Percentiles rank a stretch among this genome's conserved stretches.
Evolutionary conservation across 371 early-diverging fungal genomes (phyloP).

Genomic region (Cokeromyces recurvatus): DNA sequence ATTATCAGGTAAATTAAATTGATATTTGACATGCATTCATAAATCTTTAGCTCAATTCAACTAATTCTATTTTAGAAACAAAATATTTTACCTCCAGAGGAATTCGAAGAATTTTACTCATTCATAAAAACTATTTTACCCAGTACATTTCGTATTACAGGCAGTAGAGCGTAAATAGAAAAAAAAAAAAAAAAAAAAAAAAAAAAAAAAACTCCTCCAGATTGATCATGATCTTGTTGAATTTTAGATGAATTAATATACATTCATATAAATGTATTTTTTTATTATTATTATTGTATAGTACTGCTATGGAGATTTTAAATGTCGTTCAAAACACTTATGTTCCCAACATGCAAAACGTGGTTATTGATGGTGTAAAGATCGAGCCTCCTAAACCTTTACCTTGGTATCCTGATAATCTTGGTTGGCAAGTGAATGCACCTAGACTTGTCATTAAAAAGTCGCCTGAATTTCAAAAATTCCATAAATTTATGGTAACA

Average conservation of each 20-base stretch:
- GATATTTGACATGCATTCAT: neutral
- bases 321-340: conserved; percentile 51
- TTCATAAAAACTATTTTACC: conserved; percentile 71
- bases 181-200: too few relatives aligned
- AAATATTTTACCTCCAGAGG: conserved; percentile 74
- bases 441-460: conserved; percentile 71
- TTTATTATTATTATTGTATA: conserved; percentile 1
- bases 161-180: conserved; percentile 68
- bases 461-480: conserved; percentile 67
- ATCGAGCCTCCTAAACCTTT: conserved; percentile 75
- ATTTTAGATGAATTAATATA: too few relatives aligned
- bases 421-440: conserved; percentile 83
- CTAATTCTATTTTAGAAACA: too few relatives aligned
- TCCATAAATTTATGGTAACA: conserved; percentile 91
- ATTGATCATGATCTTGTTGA: too few relatives aligned
- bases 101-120: conserved; percentile 72
- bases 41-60: neutral
- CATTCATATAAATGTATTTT: neutral
- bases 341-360: conserved; percentile 50
- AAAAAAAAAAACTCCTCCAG: too few relatives aligned
- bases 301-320: conserved; percentile 47
- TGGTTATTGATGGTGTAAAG: conserved; percentile 64
- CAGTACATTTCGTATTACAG: conserved; percentile 91
- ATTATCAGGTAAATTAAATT: conserved; percentile 73
- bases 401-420: conserved; percentile 88